Evolutionary conservation across 2,329 filamentous ascomycete species (phyloP).

Genomic region (Colletotrichum magnum): DNA sequence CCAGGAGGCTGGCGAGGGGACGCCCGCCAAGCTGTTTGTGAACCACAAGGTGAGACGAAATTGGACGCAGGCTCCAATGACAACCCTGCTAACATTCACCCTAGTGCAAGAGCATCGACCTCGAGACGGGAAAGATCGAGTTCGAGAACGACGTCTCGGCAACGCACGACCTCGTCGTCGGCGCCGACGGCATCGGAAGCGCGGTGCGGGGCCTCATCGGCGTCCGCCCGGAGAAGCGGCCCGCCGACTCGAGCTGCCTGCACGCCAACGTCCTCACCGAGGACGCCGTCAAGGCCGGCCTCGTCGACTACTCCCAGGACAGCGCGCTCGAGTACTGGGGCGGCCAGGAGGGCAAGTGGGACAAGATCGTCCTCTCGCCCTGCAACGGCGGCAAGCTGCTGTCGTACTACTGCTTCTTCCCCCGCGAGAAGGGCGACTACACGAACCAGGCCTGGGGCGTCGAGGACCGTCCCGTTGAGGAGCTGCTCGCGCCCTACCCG

Average conservation of each 20-base stretch:
- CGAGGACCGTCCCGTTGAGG: slow-evolving; percentile 66
- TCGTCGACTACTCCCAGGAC: slow-evolving; percentile 74
- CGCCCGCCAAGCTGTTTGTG: slow-evolving; percentile 66
- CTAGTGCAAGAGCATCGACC: slow-evolving; percentile 66
- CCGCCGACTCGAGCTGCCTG: slow-evolving; percentile 72
- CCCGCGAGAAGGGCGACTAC: slow-evolving; percentile 72
- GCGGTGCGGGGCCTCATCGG: slow-evolving; percentile 74
- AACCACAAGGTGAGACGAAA: slow-evolving; percentile 64
- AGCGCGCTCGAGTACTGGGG: slow-evolving; percentile 79
- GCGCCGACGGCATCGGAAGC: slow-evolving; percentile 78
- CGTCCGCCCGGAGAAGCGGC: slow-evolving; percentile 71
- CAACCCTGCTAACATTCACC: background rate
- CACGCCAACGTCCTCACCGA: slow-evolving; percentile 76
- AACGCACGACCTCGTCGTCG: slow-evolving; percentile 72
- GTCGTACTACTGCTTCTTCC: slow-evolving; percentile 81
- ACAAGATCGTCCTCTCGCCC: slow-evolving; percentile 80
- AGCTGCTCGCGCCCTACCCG: slow-evolving; percentile 73
- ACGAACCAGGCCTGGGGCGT: slow-evolving; percentile 72
- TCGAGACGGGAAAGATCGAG: slow-evolving; percentile 62
- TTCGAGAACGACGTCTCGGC: slow-evolving; percentile 67
- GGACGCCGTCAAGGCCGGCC: slow-evolving; percentile 70
- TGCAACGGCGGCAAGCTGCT: slow-evolving; percentile 76
- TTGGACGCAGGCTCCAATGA: background rate
- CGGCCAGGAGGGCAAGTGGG: slow-evolving; percentile 72
- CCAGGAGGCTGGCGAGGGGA: slow-evolving; percentile 66